Evolutionary conservation across 2,329 filamentous ascomycete species (phyloP), one percentile per base, ranked within the genome.

Genomic region (Calonectria pseudoturangicola): DNA sequence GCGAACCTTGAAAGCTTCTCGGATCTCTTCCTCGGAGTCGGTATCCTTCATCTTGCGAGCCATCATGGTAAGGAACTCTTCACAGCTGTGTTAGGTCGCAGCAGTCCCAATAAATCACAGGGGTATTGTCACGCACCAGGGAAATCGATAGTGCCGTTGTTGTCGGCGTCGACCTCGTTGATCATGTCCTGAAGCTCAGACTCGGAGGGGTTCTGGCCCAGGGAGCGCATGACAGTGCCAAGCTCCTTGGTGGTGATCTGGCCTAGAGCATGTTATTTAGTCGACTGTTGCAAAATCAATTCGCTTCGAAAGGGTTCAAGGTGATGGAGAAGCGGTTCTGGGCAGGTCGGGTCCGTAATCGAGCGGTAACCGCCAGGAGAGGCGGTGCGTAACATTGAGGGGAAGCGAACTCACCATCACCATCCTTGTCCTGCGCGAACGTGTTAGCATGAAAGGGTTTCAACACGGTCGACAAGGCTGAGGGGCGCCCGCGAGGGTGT

Each of bases 1-100:
- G 73, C 75, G 18, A 67, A 94, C 93, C 90, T 96, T 96, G 91
- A 96, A 96, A 16, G 94, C 94, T 85, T 96, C 94, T 81, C 94
- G 92, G 80, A 97, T 97, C 85, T 97, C 94, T 87, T 97, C 94
- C 86, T 97, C 94, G 62, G 94, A 96, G 83, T 97, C 94, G 79
- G 94, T 97, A 82, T 96, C 94, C 89, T 96, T 96, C 94, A 97
- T 97, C 88, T 97, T 97, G 82, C 94, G 92, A 73, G 94, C 94
- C 94, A 97, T 97, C 94, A 97, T 97, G 76, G 94, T 97, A 74
- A 97, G 89, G 86, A 97, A 97, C 84, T 97, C 94, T 96, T 68
- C 54, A 27, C n/a, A 33, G 25, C 33, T 41, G 15, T 71, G 75
- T 80, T 71, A 81, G 76, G 66, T 67, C 47, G 18, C 47, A 36